Evolutionary conservation across 208 protist genomes (phyloP), one percentile per base, ranked within the genome.

Genomic region (Leishmania amazonensis): DNA sequence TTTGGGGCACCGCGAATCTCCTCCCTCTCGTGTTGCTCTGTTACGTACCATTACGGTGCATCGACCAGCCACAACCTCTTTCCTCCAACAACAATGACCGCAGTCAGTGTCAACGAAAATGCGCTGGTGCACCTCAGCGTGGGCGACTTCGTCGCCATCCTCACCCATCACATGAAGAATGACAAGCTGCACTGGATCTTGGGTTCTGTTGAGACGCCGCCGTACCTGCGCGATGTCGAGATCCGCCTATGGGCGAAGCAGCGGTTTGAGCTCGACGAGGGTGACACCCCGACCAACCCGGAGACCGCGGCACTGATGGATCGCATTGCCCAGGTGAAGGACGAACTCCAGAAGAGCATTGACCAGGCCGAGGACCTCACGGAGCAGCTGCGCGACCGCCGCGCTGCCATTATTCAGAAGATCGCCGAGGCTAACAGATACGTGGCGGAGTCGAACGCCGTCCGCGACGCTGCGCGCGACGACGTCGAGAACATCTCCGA

Each of bases 401-500:
- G 94, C 47, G 77, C 83, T 11, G 84, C 82, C 35, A 90, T 97
- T 53, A 89, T 97, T 83, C 62, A 87, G 70, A 68, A 83, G 78
- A 91, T 92, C 75, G 86, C 77, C 6, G 87, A 90, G 45, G 92
- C 88, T 8, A 89, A 97, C 40, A 76, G 83, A 73, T 91, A 94
- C 80, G 83, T 96, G 71, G 82, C 83, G 57, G 87, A 97, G 79
- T 94, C 94, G 3, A 85, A 89, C 53, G 91, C 84, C 47, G 86
- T 91, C 11, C 83, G 89, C 31, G 73, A 87, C 42, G 91, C 92
- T 65, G 90, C 94, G 6, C 78, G 90, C 47, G 88, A 88, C 28
- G 94, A 97, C 76, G 92, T 97, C 19, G 91, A 94, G 74, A 93
- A 77, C 75, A 97, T 97, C 49, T 88, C 92, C 5, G 90, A 95